Evolutionary conservation across 495 filamentous ascomycete species (phyloP).

Genomic region (Hypoxylon trugodes): DNA sequence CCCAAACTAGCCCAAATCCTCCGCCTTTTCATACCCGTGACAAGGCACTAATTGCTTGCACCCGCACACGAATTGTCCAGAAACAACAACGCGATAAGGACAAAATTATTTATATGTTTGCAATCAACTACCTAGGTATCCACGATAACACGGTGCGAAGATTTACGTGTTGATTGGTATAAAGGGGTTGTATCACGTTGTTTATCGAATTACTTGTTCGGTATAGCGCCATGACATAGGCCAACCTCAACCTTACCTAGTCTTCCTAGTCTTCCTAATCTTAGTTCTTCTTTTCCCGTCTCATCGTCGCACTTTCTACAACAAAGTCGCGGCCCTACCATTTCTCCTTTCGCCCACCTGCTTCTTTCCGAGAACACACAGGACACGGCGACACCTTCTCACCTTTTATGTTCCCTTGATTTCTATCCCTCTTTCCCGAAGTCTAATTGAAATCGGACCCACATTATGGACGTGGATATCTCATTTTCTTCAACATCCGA

Average conservation of each 20-base stretch:
- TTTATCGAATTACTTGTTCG: slow-evolving; percentile 22
- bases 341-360: not conserved
- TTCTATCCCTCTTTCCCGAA: not conserved
- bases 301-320: slow-evolving; percentile 1
- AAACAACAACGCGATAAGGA: slow-evolving; percentile 7
- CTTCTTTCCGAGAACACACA: not conserved
- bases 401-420: slow-evolving; percentile 8
- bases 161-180: not conserved
- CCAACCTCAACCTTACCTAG: too few species aligned
- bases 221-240: slow-evolving; percentile 31
- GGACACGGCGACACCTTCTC: slow-evolving; percentile 11
- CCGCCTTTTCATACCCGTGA: slow-evolving; percentile 22
- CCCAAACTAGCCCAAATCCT: slow-evolving; percentile 15
- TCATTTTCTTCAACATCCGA: slow-evolving; percentile 39
- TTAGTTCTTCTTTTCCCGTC: slow-evolving; percentile 14
- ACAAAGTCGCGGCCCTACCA: not conserved
- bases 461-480: slow-evolving; percentile 37
- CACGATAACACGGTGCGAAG: slow-evolving; percentile 3
- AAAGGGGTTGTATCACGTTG: slow-evolving; percentile 13
- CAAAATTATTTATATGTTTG: slow-evolving; percentile 8
- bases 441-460: not conserved
- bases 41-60: slow-evolving; percentile 21
- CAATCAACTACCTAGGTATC: too few species aligned
- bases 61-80: slow-evolving; percentile 32
- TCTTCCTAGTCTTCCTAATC: too few species aligned